phyloP scores from a whole-genome alignment of 1,284 basidiomycete species.

The Phaffia rhodozyma region DNA sequence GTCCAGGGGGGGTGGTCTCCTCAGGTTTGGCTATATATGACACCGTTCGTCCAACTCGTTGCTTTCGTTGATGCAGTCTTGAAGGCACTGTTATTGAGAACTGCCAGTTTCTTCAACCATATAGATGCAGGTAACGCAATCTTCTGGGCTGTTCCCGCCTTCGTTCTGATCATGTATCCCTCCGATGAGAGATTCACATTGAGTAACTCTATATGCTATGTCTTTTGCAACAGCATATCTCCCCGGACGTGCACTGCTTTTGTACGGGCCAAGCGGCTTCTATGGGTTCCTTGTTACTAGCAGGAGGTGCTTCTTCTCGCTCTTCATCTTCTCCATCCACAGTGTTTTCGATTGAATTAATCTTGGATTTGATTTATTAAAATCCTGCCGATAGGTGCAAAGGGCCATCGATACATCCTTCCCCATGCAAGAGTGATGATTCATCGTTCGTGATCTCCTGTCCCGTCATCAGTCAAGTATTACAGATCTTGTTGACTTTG shows the following conservation, averaged over 20 bases:
- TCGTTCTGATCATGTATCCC: background rate
- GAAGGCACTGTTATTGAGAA: constrained; percentile 12
- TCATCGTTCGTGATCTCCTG: constrained; percentile 54
- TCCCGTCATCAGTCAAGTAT: constrained; percentile 9
- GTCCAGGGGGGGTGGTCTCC: constrained; percentile 83
- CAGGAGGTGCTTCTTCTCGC: constrained; percentile 46
- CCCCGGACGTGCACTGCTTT: constrained; percentile 85
- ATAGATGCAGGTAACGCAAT: constrained; percentile 55
- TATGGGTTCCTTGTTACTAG: constrained; percentile 81
- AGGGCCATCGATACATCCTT: constrained; percentile 73
- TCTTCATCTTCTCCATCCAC: constrained; percentile 15
- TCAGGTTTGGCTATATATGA: constrained; percentile 91
- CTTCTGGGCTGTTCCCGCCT: constrained; percentile 9
- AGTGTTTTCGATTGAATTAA: background rate
- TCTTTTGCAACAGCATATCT: constrained; percentile 56
- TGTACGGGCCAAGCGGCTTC: constrained; percentile 84
- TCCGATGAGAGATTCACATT: background rate
- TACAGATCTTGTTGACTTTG: background rate
- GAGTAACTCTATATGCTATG: background rate
- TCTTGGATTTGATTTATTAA: too few relatives aligned
- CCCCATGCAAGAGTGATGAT: constrained; percentile 94
- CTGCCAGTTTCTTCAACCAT: constrained; percentile 18
- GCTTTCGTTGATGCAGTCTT: background rate
- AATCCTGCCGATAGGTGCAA: constrained; percentile 44
- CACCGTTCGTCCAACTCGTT: constrained; percentile 46